Percentiles rank a stretch among this genome's conserved stretches.
phyloP scores from a whole-genome alignment of 306 rosid species.

The Cucurbita argyrosperma region DNA sequence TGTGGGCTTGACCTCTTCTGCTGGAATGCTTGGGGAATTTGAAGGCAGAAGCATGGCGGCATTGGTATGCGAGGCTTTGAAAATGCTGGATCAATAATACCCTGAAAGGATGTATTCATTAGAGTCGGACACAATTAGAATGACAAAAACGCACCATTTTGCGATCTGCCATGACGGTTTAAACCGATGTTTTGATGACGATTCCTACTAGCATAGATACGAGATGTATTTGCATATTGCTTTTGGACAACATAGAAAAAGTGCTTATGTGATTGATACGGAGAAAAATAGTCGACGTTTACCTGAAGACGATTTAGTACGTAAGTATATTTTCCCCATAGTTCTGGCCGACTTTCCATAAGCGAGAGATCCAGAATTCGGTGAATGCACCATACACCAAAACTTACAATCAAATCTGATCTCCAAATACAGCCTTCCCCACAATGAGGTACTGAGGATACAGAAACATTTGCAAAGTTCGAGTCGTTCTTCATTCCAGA shows the following conservation, averaged over 20 bases:
- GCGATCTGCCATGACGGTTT: neutral
- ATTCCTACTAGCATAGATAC: neutral
- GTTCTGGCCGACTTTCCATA: constrained; percentile 98
- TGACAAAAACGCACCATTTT: too few species aligned
- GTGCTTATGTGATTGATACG: neutral
- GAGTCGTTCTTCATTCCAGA: constrained; percentile 34
- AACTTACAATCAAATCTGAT: constrained; percentile 65
- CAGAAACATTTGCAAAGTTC: constrained; percentile 16
- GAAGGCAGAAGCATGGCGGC: constrained; percentile 84
- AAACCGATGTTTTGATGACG: neutral
- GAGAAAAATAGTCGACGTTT: constrained; percentile 1
- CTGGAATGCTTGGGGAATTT: constrained; percentile 40
- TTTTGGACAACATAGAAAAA: neutral
- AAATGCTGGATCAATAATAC: constrained; percentile 64
- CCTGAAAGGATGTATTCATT: constrained; percentile 27
- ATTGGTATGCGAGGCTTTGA: constrained; percentile 59
- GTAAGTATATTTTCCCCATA: constrained; percentile 92
- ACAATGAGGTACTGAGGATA: constrained; percentile 63
- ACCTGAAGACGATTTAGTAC: constrained; percentile 98
- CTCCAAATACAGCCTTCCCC: constrained; percentile 95
- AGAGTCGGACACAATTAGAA: neutral
- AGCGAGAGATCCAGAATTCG: constrained; percentile 76
- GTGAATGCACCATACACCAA: constrained; percentile 98
- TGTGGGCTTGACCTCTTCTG: constrained; percentile 60
- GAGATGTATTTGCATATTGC: neutral